A percentile compares a stretch with the other conserved stretches of the same genome.
phyloP scores from a whole-genome alignment of 2,329 filamentous ascomycete species.

The Ophiosphaerella herpotricha region DNA sequence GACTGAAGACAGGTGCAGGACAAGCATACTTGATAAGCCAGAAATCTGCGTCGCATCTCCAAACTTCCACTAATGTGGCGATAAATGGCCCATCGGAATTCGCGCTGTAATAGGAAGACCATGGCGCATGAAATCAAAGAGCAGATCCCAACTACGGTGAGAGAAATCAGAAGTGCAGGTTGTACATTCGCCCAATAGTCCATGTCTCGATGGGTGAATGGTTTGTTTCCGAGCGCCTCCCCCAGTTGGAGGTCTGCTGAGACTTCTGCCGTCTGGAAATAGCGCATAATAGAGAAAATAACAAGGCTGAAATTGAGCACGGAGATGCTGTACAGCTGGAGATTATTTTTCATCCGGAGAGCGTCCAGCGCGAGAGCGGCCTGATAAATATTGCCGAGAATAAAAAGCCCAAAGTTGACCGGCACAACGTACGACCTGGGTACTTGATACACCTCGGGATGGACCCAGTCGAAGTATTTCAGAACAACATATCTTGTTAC shows the following conservation, averaged over 20 bases:
- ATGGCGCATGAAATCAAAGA: constrained; percentile 7
- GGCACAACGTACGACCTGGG: constrained; percentile 21
- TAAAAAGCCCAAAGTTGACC: constrained; percentile 17
- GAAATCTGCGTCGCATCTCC: constrained; percentile 13
- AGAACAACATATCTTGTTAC: constrained; percentile 11
- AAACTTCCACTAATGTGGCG: constrained; percentile 18
- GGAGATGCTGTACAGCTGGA: constrained; percentile 27
- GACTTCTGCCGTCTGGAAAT: constrained; percentile 12
- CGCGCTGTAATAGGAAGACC: constrained; percentile 8
- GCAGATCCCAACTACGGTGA: constrained; percentile 3
- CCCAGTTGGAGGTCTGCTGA: neutral
- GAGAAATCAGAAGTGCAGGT: constrained; percentile 7
- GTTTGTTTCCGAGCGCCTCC: neutral
- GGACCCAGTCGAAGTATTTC: constrained; percentile 23
- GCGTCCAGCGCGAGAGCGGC: constrained; percentile 27
- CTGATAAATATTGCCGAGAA: constrained; percentile 26
- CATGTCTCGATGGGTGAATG: constrained; percentile 18
- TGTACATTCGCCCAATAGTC: constrained; percentile 10
- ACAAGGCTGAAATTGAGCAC: constrained; percentile 24
- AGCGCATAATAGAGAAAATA: constrained; percentile 22
- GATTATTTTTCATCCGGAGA: constrained; percentile 27
- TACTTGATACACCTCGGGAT: constrained; percentile 21
- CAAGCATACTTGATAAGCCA: constrained; percentile 18
- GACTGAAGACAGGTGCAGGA: neutral
- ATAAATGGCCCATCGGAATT: constrained; percentile 27